phyloP scores from a whole-genome alignment of 768 basidiomycete species.

The Pleurotus giganteus region DNA sequence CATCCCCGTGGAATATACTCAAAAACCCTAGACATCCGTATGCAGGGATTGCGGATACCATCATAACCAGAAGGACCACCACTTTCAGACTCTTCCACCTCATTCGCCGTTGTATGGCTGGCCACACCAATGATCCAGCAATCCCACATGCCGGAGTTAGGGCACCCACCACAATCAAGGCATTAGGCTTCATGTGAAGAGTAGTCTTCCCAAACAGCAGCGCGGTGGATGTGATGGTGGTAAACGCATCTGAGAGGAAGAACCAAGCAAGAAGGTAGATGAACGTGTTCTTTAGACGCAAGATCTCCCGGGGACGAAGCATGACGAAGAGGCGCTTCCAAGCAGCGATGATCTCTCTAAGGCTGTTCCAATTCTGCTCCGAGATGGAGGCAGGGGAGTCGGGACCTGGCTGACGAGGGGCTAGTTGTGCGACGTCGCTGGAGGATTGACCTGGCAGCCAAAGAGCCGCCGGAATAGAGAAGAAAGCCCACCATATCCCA shows the following conservation, averaged over 20 bases:
- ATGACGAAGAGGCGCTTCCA: slow-evolving; percentile 79
- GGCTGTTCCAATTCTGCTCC: slow-evolving; percentile 39
- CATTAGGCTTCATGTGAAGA: slow-evolving; percentile 74
- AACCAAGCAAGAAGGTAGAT: slow-evolving; percentile 93
- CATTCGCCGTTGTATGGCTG: slow-evolving; percentile 62
- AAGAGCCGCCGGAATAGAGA: slow-evolving; percentile 73
- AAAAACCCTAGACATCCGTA: slow-evolving; percentile 87
- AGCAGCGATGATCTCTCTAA: slow-evolving; percentile 56
- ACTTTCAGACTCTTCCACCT: slow-evolving; percentile 67
- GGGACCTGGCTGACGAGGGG: not conserved
- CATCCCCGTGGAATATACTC: slow-evolving; percentile 39
- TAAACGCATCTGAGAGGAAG: slow-evolving; percentile 89
- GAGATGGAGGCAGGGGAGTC: slow-evolving; percentile 9
- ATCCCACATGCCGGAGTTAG: slow-evolving; percentile 81
- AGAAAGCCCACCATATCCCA: slow-evolving; percentile 86
- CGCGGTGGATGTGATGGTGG: slow-evolving; percentile 89
- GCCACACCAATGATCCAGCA: slow-evolving; percentile 81
- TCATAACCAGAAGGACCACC: slow-evolving; percentile 62
- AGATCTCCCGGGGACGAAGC: slow-evolving; percentile 72
- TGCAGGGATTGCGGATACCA: slow-evolving; percentile 65
- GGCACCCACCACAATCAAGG: slow-evolving; percentile 77
- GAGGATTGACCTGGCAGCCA: slow-evolving; percentile 57
- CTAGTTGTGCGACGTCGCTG: too few relatives aligned
- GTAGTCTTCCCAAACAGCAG: slow-evolving; percentile 91
- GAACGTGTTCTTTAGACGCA: slow-evolving; percentile 79